Evolutionary conservation across 176 grass and related monocot genomes (phyloP).

Genomic region (Ensete ventricosum): DNA sequence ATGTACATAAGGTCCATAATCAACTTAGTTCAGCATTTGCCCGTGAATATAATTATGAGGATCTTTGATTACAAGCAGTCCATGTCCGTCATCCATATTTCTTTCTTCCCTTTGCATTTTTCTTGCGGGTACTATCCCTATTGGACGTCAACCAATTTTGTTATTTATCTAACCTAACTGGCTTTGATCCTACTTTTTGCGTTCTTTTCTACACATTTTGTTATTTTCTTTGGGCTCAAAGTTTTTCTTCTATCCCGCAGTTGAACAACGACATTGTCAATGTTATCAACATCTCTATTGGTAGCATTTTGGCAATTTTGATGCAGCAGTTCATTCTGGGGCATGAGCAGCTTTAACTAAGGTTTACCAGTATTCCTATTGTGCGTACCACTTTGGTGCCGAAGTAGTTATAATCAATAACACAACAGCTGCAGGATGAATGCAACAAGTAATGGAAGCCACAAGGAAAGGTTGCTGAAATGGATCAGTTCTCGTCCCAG

Average conservation of each 20-base stretch:
- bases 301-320: conserved; percentile 54
- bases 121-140: neutral
- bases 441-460: neutral
- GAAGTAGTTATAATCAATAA: neutral
- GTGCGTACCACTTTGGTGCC: neutral
- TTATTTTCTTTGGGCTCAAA: neutral
- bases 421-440: neutral
- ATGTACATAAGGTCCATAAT: too few relatives aligned
- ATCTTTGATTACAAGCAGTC: too few relatives aligned
- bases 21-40: too few relatives aligned
- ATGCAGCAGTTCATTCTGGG: conserved; percentile 45
- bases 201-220: too few relatives aligned
- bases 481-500: too few relatives aligned
- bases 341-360: conserved; percentile 25
- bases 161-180: too few relatives aligned
- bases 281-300: conserved; percentile 69
- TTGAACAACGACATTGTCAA: conserved; percentile 91
- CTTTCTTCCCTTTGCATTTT: neutral
- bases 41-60: too few relatives aligned
- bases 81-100: neutral
- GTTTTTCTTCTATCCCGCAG: conserved; percentile 23
- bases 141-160: neutral
- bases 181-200: too few relatives aligned
- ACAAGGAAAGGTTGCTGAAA: too few relatives aligned
- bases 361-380: neutral